Base-by-base conservation (phyloP, 108 stramenopile species). In the Pseudonitzschia delicatissima region DNA sequence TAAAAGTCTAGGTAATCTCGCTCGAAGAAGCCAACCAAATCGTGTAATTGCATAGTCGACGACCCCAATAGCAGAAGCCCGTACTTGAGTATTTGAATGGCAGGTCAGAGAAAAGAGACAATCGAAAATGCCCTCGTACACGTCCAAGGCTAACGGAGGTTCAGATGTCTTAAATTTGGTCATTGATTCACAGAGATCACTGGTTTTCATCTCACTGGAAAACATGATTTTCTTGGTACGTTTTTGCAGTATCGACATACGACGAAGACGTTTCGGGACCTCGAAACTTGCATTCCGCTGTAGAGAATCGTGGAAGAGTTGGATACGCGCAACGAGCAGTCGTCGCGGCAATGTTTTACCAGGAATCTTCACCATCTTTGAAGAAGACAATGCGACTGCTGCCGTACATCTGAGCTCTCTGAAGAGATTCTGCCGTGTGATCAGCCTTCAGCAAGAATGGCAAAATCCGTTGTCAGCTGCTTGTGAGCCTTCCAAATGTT, bases 341-440 rank as follows among this genome's bases (percentile, higher is more conserved):
- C 83, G 79, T 7, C 90, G 77, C 13, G 90, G 82, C 1, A 90
- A 42, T 8, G 81, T 84, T 48, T 94, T 91, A 9, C 93, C 93
- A 26, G n/a, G 82, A 79, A 76, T 94, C 86, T 75, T 94, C 93
- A 6, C 93, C 93, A 60, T 94, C 93, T 55, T 87, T 89, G 73
- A 79, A 94, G 23, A 71, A 60, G 3, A 83, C 77, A 6, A 39
- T n/a, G 2, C 68, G 51, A 28, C 76, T 52, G 11, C 29, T 45
- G 17, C 71, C 73, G 25, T 70, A 78, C 35, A 76, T 45, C 27
- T 77, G 69, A 47, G 78, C 74, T 8, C 65, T 73, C 35, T 82
- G 81, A 23, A 88, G 52, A 36, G 74, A 62, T 44, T 83, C 68
- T 8, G 50, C 71, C 33, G 84, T 78, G 44, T 86, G 80, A 48